Base-by-base conservation (phyloP, 257 asterid genomes). In the Solanum virginianum region DNA sequence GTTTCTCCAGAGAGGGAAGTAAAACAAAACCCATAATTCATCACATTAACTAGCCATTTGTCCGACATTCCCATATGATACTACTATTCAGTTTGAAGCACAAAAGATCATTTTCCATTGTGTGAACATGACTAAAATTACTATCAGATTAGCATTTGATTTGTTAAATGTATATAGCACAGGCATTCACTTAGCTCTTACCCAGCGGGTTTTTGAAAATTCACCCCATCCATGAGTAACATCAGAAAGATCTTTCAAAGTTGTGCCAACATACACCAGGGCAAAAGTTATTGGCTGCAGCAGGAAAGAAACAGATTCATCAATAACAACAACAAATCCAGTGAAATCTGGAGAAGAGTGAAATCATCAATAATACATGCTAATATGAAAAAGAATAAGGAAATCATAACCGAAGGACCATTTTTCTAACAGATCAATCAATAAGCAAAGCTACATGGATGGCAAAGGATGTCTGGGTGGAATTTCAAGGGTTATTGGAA, bases 151-250 rank as follows among this genome's bases (percentile, higher is more conserved):
- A 74, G 60, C 41, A n/a, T 24, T 41, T 43, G 43, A 56, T 36
- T 20, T 36, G 56, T 39, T 4, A 81, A 81, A 32, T 56, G n/a
- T 36, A 81, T 24, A 74, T 26, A 83, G 74, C 62, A 80, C 10
- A 57, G 22, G 0, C 84, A 74, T 24, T 22, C 53, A 51, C 56
- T 71, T 62, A 74, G 70, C 63, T 84, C 92, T 91, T 91, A 95
- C 98, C 98, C 95, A 92, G 10, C 98, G 98, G 55, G 98, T 91
- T 89, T 91, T 93, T 24, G 99, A 96, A 70, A 95, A 91, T 80
- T 94, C 95, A 90, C 86, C 87, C 98, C 98, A 97, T 74, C 98
- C 99, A 87, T 97, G 99, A 36, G 98, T 97, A 80, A 97, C 98
- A 88, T 97, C 99, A 10, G 99, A 95, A 80, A 97, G 94, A 89